Evolutionary conservation across 495 filamentous ascomycete genomes (phyloP).

Genomic region (Clohesyomyces aquaticus): DNA sequence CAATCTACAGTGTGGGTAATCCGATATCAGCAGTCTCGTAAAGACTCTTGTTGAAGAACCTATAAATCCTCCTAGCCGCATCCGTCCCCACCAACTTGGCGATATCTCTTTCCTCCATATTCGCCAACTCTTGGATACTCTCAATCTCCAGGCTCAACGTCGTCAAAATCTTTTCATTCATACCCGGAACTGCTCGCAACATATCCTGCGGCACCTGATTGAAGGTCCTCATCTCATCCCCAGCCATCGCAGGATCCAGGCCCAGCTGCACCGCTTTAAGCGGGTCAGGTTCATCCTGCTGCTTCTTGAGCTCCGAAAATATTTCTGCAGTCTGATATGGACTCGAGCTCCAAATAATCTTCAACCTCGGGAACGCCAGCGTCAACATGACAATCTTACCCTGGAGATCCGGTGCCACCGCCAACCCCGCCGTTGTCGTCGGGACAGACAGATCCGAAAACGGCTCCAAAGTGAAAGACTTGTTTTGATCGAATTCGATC

Average conservation of each 20-base stretch:
- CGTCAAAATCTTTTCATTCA: conserved; percentile 76
- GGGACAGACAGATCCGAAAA: conserved; percentile 80
- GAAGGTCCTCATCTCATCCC: conserved; percentile 63
- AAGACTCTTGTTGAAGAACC: conserved; percentile 86
- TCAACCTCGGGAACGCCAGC: conserved; percentile 84
- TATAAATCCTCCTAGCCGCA: conserved; percentile 73
- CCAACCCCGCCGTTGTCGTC: conserved; percentile 56
- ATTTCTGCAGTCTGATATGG: conserved; percentile 98
- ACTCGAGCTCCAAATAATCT: conserved; percentile 89
- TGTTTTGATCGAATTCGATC: conserved; percentile 97
- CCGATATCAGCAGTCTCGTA: conserved; percentile 53
- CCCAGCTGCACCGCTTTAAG: conserved; percentile 82
- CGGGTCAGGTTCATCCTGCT: conserved; percentile 87
- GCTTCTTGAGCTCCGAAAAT: conserved; percentile 88
- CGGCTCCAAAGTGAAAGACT: conserved; percentile 93
- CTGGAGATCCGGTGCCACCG: conserved; percentile 70
- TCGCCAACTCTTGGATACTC: conserved; percentile 81
- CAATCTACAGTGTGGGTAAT: conserved; percentile 11
- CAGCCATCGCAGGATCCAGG: conserved; percentile 65
- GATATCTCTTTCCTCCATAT: conserved; percentile 77
- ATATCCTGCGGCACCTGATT: conserved; percentile 81
- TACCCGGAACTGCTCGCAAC: conserved; percentile 80
- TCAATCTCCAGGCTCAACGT: conserved; percentile 71
- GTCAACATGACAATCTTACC: conserved; percentile 91
- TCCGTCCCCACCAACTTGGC: conserved; percentile 75